Evolutionary conservation across 176 grass and related monocot species (phyloP).

Genomic region (Oryza australiensis): DNA sequence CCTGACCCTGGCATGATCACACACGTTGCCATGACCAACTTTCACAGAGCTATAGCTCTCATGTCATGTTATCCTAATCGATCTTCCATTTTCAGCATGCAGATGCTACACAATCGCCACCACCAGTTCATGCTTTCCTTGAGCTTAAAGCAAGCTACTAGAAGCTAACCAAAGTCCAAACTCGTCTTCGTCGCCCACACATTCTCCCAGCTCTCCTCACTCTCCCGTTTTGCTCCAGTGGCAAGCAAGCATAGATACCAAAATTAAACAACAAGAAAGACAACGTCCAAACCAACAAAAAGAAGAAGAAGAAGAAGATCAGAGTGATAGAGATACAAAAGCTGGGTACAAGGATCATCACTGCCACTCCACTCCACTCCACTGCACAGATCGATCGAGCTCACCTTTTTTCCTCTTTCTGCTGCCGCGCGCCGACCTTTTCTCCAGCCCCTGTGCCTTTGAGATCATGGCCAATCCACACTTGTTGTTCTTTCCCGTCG

Average conservation of each 20-base stretch:
- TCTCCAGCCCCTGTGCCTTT: constrained; percentile 19
- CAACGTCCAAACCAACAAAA: background rate
- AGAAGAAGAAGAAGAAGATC: background rate
- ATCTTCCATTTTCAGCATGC: too few species aligned
- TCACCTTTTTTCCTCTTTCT: constrained; percentile 32
- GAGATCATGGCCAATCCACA: constrained; percentile 55
- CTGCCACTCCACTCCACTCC: background rate
- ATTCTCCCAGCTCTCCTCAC: background rate
- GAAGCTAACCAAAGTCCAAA: constrained; percentile 1
- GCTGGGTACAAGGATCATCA: too few species aligned
- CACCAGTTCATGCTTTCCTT: constrained; percentile 39
- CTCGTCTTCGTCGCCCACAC: constrained; percentile 5
- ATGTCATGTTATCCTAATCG: too few species aligned
- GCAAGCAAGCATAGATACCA: constrained; percentile 89
- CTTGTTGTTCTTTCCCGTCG: constrained; percentile 32
- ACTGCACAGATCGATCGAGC: background rate
- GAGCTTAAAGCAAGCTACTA: constrained; percentile 44
- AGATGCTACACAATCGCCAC: background rate
- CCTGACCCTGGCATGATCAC: background rate
- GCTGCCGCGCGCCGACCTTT: constrained; percentile 29
- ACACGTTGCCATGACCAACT: background rate
- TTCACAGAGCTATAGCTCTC: too few species aligned
- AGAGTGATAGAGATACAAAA: background rate
- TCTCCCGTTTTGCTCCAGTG: constrained; percentile 39
- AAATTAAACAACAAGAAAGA: constrained; percentile 51